Base-by-base conservation (phyloP, 768 basidiomycete species). In the Termitomyces eurrhizus region DNA sequence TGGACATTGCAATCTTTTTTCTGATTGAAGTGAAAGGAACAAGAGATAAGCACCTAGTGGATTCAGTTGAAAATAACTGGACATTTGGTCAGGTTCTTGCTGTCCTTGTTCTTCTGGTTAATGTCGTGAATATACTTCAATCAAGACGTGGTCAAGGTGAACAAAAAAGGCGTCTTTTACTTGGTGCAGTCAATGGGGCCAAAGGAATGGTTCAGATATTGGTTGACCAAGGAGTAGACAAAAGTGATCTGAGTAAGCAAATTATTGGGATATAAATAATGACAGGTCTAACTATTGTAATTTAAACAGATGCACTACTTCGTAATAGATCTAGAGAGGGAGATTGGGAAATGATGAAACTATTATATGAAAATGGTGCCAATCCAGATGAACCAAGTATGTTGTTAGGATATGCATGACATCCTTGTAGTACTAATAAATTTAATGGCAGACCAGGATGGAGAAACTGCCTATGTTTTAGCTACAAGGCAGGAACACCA, bases 21-120 rank as follows among this genome's bases (percentile, higher is more conserved):
- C n/a, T 26, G 41, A 58, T 18, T 21, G 57, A 58, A 29, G 49
- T 58, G 0, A 50, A 37, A 4, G 41, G 52, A 6, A 18, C 11
- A 7, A 52, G 16, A 39, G 52, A 58, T 12, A 18, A 0, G 4
- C 33, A 48, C 11, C 1, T 42, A 1, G 39, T 58, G 7, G 50
- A 0, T 1, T 3, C 32, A 24, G 61, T 33, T 14, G 61, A 62
- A 14, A 18, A 32, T 32, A n/a, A 32, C 11, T 62, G 61, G 61
- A 58, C 61, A 52, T 62, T 62, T 58, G 60, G 60, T 16, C 60
- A 61, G 32, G 58, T 48, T 24, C 56, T 61, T 39, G 60, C 60
- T 29, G 7, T 61, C 3, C 51, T 61, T 16, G 21, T 61, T 2
- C 60, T 61, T n/a, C 54, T 61, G 2, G 56, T 61, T 1, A 49